A percentile compares a stretch with the other conserved stretches of the same genome.
Evolutionary conservation across 2,329 filamentous ascomycete genomes (phyloP).

Genomic region (Colletotrichum sp.): DNA sequence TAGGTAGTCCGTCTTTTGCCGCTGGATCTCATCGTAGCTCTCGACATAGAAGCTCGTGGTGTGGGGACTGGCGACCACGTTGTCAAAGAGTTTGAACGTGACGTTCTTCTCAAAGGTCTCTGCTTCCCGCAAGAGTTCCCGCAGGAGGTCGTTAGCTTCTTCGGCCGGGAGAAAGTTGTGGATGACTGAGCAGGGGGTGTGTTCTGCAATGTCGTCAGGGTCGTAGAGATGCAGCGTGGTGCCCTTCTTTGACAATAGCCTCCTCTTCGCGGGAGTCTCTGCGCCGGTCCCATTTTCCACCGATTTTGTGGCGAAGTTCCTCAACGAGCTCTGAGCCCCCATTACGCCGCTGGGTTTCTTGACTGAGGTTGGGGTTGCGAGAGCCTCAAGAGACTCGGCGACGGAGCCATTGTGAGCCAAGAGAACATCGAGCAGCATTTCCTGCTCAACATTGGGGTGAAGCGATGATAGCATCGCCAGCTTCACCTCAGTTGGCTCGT

Average conservation of each 20-base stretch:
- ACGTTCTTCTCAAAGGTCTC: constrained; percentile 68
- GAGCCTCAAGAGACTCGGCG: constrained; percentile 61
- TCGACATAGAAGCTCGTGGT: constrained; percentile 85
- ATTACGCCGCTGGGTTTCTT: constrained; percentile 43
- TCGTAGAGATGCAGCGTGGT: constrained; percentile 85
- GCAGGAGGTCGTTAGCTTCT: constrained; percentile 75
- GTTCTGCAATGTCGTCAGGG: constrained; percentile 77
- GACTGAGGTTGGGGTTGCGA: constrained; percentile 42
- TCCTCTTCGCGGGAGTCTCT: constrained; percentile 44
- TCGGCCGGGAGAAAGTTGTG: constrained; percentile 83
- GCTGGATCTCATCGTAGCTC: constrained; percentile 69
- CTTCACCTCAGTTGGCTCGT: constrained; percentile 89
- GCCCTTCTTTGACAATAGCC: constrained; percentile 73
- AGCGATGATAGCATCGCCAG: constrained; percentile 83
- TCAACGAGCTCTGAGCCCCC: constrained; percentile 69
- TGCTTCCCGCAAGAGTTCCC: constrained; percentile 77
- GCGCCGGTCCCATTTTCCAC: not conserved
- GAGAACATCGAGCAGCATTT: constrained; percentile 77
- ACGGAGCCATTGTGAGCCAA: constrained; percentile 81
- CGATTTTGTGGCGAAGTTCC: constrained; percentile 46
- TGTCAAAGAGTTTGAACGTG: constrained; percentile 87
- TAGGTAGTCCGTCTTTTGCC: constrained; percentile 79
- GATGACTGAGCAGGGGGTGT: constrained; percentile 91
- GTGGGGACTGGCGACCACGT: constrained; percentile 84
- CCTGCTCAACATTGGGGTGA: constrained; percentile 67